Evolutionary conservation across 306 rosid genomes (phyloP), one percentile per base, ranked within the genome.

Genomic region (Trifolium pratense): DNA sequence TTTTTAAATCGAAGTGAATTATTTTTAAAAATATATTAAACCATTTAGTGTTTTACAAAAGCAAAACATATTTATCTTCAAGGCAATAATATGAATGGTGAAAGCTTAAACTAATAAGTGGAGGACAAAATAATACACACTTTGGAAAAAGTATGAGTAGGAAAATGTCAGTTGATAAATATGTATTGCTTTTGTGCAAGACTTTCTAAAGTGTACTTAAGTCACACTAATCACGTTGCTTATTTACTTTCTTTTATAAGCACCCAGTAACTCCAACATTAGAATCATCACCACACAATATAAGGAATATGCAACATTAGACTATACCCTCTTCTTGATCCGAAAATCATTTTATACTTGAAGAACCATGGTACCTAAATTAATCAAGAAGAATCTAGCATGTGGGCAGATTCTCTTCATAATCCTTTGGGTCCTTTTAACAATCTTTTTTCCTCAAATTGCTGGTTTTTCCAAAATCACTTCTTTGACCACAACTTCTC

Each of bases 391-490:
- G 49, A 29, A 58, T 23, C 53, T 46, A 55, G 61, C 61, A 10
- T 55, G 32, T 21, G 25, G 61, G 61, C 6, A 23, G 62, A 11
- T 23, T 56, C 73, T 52, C 39, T 53, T 43, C 52, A 53, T 17
- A 8, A 52, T 71, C 25, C 21, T 53, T 9, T 53, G 45, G 11
- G 29, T 55, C 12, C 16, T 63, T 18, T 23, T 63, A 20, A 6
- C 72, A 53, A 25, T 5, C 73, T 62, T 45, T 46, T 46, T 66
- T 3, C 25, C 49, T 18, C 25, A 40, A 26, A 17, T 68, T 56
- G 59, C 60, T 56, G 15, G 39, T 43, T 66, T 42, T 56, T 18
- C 68, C 46, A 75, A 56, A 32, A 66, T 45, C 6, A 6, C 37
- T 21, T 52, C 55, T 53, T 52, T 65, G 21, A n/a, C 52, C 48